phyloP scores from a whole-genome alignment of 164 flowering plant species.

The Kalanchoe fedtschenkoi region DNA sequence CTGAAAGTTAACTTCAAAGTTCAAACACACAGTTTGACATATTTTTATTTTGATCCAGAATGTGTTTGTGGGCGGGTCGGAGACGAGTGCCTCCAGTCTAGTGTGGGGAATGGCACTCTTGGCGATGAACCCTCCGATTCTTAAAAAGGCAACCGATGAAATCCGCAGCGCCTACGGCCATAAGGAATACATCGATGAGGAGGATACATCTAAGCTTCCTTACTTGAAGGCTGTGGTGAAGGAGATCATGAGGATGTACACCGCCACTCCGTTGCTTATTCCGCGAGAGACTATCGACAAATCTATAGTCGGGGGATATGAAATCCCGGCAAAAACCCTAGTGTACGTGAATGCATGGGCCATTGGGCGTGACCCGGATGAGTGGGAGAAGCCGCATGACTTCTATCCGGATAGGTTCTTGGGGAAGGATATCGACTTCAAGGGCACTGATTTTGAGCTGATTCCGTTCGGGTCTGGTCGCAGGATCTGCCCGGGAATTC shows the following conservation, averaged over 20 bases:
- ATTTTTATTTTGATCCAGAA: constrained; percentile 12
- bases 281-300: constrained; percentile 17
- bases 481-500: constrained; percentile 15
- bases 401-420: constrained; percentile 29
- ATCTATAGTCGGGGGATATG: constrained; percentile 18
- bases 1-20: background rate
- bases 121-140: constrained; percentile 12
- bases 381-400: constrained; percentile 21
- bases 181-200: constrained; percentile 13
- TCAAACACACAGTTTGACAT: background rate
- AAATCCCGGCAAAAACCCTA: constrained; percentile 20
- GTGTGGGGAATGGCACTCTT: constrained; percentile 27
- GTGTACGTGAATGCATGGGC: constrained; percentile 29
- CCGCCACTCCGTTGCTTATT: constrained; percentile 18
- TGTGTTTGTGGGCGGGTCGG: constrained; percentile 24
- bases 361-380: constrained; percentile 24
- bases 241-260: constrained; percentile 25
- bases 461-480: constrained; percentile 16
- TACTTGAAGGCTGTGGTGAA: constrained; percentile 24
- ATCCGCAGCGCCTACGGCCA: constrained; percentile 9
- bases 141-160: constrained; percentile 17
- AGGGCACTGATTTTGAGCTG: constrained; percentile 14
- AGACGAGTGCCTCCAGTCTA: constrained; percentile 19
- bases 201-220: constrained; percentile 13
- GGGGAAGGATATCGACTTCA: constrained; percentile 8